Conservation (phyloP, 2,329 filamentous ascomycete species). For the Monilinia vaccinii-corymbosi region DNA sequence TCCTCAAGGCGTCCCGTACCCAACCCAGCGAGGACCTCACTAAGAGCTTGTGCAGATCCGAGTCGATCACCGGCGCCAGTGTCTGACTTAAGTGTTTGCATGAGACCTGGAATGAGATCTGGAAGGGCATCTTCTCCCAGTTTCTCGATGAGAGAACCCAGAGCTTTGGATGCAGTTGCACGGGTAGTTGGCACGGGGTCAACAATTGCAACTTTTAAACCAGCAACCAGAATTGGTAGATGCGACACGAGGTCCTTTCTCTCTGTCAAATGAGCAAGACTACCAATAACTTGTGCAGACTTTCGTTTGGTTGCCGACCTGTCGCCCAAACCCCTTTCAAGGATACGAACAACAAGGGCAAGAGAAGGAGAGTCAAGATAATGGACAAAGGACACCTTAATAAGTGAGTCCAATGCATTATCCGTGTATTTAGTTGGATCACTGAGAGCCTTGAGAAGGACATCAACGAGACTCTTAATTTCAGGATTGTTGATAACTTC, state of each 20-base stretch:
- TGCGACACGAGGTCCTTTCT: conserved; percentile 88
- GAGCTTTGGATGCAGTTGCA: conserved; percentile 88
- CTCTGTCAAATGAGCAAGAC: conserved; percentile 91
- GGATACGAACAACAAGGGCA: conserved; percentile 86
- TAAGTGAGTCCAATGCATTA: conserved; percentile 82
- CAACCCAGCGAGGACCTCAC: conserved; percentile 89
- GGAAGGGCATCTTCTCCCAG: conserved; percentile 93
- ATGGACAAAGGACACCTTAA: conserved; percentile 97
- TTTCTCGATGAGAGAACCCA: conserved; percentile 96
- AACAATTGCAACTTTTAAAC: conserved; percentile 79
- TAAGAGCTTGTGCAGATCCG: conserved; percentile 91
- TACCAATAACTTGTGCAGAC: conserved; percentile 94
- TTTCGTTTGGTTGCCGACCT: conserved; percentile 94
- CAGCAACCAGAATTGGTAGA: conserved; percentile 83
- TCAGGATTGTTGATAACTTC: conserved; percentile 98
- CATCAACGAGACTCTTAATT: conserved; percentile 83
- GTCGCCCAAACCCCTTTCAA: conserved; percentile 85
- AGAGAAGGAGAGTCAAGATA: conserved; percentile 96
- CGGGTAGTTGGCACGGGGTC: conserved; percentile 95
- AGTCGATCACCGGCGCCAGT: conserved; percentile 92
- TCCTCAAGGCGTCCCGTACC: conserved; percentile 90
- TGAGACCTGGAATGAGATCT: conserved; percentile 93
- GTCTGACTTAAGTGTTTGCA: conserved; percentile 96
- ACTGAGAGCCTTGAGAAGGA: conserved; percentile 90
- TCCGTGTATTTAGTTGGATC: conserved; percentile 97